Base-by-base conservation (phyloP, 768 basidiomycete species). In the Basidioascus undulatus region DNA sequence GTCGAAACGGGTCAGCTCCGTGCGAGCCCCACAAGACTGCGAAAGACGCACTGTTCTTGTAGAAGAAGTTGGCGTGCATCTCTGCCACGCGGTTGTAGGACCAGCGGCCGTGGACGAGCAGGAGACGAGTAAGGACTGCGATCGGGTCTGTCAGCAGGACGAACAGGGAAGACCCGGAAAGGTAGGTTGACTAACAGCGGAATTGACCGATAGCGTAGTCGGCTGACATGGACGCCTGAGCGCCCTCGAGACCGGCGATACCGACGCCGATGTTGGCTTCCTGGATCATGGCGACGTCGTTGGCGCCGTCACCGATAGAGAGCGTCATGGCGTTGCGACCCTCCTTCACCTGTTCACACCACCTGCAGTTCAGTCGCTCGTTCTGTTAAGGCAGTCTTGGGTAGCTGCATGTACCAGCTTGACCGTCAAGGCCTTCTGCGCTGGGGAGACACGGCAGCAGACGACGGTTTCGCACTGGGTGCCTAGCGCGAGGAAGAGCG, bases 241-340 rank as follows among this genome's bases (percentile, higher is more conserved):
- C 87, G 37, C 89, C 89, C 57, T 96, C 89, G 28, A 87, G 68
- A 34, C 89, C 89, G 49, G 82, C 70, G 21, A 96, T 62, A 18
- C 89, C 89, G 53, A 86, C 82, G 3, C 89, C 89, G 48, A 96
- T 76, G 56, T 96, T 86, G n/a, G 89, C 89, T 53, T 89, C 89
- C 55, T 96, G 89, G 44, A 96, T 96, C 89, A 96, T 96, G 6
- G 87, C 86, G 19, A 96, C 89, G 53, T 96, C 89, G 53, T 96
- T 96, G 13, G 89, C 89, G 41, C 83, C 84, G 51, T 96, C 89
- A 9, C 89, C 89, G 40, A 98, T 96, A 0, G 87, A 80, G 23
- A 96, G 58, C 2, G 87, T 89, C 89, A 94, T 92, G 0, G 86
- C 86, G 37, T 82, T 75, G 35, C 77, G 71, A 9, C 89, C 89